Evolutionary conservation across 345 rosid genomes (phyloP), one percentile per base, ranked within the genome.

Genomic region (Pistacia vera): DNA sequence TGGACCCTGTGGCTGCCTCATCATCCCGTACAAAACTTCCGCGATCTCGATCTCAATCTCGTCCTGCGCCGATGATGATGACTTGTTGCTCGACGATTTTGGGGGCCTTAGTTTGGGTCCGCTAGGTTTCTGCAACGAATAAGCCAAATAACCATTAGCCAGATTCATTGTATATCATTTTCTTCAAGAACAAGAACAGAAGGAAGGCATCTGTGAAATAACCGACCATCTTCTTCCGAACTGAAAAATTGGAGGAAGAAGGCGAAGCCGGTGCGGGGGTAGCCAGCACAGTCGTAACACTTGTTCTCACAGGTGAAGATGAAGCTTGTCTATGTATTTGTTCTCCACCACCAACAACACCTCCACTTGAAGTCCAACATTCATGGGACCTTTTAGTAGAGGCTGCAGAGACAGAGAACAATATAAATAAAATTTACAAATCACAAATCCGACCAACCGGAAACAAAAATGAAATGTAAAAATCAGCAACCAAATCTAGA

Each of bases 31-130:
- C 51, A 97, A 79, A 25, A 97, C 99, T 81, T 97, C 97, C 0
- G 99, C 99, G 35, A 97, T 94, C 93, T 97, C 99, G 79, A 97
- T 90, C 90, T 97, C 99, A 79, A 94, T 94, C 83, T 97, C 98
- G 54, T 97, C 99, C 73, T 94, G 99, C 56, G 89, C 90, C 13
- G 97, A 86, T 18, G 95, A 82, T 2, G 87, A 54, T 6, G 91
- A 74, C 78, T 89, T 73, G 68, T 91, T 25, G 95, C 74, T 0
- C n/a, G 92, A 85, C 17, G 97, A 88, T 72, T 91, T 97, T 0
- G 97, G 98, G n/a, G 91, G 87, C 77, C 89, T 87, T 67, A 85
- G 97, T 82, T 97, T 97, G 4, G 87, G 80, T 36, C 97, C 99
- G 51, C 79, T 89, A 12, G 91, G 79, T 92, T 92, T 90, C 93